phyloP scores from a whole-genome alignment of 2,329 filamentous ascomycete genomes.

The Thielaviopsis populi region DNA sequence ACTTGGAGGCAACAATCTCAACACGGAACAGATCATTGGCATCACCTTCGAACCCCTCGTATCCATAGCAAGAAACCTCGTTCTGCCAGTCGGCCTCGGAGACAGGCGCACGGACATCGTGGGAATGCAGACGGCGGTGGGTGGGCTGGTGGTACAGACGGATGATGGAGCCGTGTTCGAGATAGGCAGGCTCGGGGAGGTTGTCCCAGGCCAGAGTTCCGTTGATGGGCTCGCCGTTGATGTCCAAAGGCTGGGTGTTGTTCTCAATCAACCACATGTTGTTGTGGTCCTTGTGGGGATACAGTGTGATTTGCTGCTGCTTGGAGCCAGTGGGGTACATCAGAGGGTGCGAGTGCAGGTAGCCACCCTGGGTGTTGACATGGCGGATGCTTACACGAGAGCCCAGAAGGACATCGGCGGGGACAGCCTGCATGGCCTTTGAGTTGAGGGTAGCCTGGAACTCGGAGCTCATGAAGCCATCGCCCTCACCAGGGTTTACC shows the following conservation, averaged over 20 bases:
- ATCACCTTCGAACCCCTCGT: slow-evolving; percentile 90
- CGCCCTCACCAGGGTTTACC: slow-evolving; percentile 86
- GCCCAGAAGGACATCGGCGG: slow-evolving; percentile 80
- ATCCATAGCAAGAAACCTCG: slow-evolving; percentile 92
- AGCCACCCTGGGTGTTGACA: slow-evolving; percentile 93
- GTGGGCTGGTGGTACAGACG: slow-evolving; percentile 74
- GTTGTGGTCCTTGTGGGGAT: slow-evolving; percentile 98
- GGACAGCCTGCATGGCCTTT: slow-evolving; percentile 90
- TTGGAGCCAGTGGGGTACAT: slow-evolving; percentile 98
- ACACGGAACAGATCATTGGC: slow-evolving; percentile 92
- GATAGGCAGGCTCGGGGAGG: slow-evolving; percentile 46
- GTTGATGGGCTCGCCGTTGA: slow-evolving; percentile 60
- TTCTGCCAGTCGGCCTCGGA: slow-evolving; percentile 89
- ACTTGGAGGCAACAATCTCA: slow-evolving; percentile 86
- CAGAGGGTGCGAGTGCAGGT: slow-evolving; percentile 87
- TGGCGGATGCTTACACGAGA: slow-evolving; percentile 78
- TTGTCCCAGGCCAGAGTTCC: slow-evolving; percentile 76
- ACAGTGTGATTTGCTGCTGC: slow-evolving; percentile 96
- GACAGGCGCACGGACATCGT: slow-evolving; percentile 78
- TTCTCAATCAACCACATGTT: slow-evolving; percentile 92
- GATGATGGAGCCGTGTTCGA: slow-evolving; percentile 68
- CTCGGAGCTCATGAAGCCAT: slow-evolving; percentile 99
- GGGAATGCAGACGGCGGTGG: slow-evolving; percentile 82
- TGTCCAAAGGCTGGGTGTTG: slow-evolving; percentile 74
- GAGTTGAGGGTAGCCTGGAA: slow-evolving; percentile 96